A percentile compares a stretch with the other conserved stretches of the same genome.
Evolutionary conservation across 768 basidiomycete genomes (phyloP).

Genomic region (Agaricus blazei): DNA sequence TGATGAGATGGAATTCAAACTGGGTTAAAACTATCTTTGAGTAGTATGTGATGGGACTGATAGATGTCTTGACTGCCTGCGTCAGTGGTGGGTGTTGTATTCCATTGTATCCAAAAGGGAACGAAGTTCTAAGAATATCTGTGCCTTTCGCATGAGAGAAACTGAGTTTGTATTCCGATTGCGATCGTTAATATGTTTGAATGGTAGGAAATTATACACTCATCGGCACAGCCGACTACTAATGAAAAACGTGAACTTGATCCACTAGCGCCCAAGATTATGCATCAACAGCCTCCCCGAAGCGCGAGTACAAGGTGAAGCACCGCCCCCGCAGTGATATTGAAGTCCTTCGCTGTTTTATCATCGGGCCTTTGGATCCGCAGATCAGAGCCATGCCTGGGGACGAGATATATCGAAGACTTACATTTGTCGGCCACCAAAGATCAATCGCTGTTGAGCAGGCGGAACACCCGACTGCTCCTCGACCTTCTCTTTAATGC

Average conservation of each 20-base stretch:
- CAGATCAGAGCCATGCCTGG: not conserved
- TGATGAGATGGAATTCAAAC: not conserved
- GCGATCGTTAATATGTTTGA: slow-evolving; percentile 2
- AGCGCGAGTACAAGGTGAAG: slow-evolving; percentile 94
- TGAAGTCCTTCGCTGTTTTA: slow-evolving; percentile 81
- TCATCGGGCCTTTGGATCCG: slow-evolving; percentile 70
- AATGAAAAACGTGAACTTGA: not conserved
- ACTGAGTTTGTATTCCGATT: not conserved
- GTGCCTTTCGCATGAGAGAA: not conserved
- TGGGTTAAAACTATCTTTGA: not conserved
- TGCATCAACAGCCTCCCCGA: slow-evolving; percentile 67
- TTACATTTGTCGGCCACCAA: slow-evolving; percentile 89
- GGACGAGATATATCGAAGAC: slow-evolving; percentile 16
- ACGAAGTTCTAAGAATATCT: not conserved
- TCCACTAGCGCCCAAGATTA: not conserved
- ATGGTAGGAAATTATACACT: slow-evolving; percentile 2
- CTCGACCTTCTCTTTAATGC: slow-evolving; percentile 97
- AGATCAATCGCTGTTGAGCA: slow-evolving; percentile 92
- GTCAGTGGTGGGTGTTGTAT: no score
- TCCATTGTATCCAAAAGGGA: not conserved
- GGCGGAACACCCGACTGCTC: slow-evolving; percentile 98
- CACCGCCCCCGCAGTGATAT: slow-evolving; percentile 79
- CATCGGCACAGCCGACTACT: slow-evolving; percentile 5
- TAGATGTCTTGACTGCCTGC: no score
- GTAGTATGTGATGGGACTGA: no score